A percentile compares a stretch with the other conserved stretches of the same genome.
phyloP scores from a whole-genome alignment of 192 early-diverging fungal genomes.

The Helicostylum pulchrum region DNA sequence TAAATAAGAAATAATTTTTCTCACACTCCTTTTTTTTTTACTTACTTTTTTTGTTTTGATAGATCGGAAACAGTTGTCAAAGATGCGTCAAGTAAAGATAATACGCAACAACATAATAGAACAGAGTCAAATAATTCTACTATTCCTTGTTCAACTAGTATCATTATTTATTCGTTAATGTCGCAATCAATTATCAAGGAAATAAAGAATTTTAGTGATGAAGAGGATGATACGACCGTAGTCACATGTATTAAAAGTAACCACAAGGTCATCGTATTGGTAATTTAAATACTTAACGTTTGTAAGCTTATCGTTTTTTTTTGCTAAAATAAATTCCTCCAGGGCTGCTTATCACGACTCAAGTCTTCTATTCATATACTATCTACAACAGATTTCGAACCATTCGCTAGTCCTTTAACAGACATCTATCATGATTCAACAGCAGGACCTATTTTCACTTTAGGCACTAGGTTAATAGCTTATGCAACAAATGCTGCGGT shows the following conservation, averaged over 20 bases:
- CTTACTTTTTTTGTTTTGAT: too few relatives aligned
- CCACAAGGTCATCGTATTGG: slow-evolving; percentile 59
- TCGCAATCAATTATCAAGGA: slow-evolving; percentile 47
- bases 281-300: slow-evolving; percentile 30
- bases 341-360: slow-evolving; percentile 15
- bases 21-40: neutral
- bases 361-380: slow-evolving; percentile 46
- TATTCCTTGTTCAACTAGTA: neutral
- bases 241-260: slow-evolving; percentile 53
- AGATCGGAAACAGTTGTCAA: slow-evolving; percentile 13
- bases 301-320: neutral
- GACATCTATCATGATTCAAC: slow-evolving; percentile 46
- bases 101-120: neutral
- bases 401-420: slow-evolving; percentile 35
- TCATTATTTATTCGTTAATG: slow-evolving; percentile 58
- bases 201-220: slow-evolving; percentile 42
- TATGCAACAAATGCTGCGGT: slow-evolving; percentile 63
- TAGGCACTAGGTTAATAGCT: slow-evolving; percentile 64
- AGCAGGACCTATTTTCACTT: slow-evolving; percentile 44
- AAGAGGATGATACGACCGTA: slow-evolving; percentile 32
- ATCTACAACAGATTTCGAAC: slow-evolving; percentile 45
- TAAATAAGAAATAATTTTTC: slow-evolving; percentile 13
- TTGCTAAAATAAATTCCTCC: neutral
- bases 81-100: neutral
- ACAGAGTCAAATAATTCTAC: neutral